These are phyloP conservation scores for Fomitopsis schrenkii DNA, from an alignment of 1,284 basidiomycete species.

Conservation along the genomic window DNA sequence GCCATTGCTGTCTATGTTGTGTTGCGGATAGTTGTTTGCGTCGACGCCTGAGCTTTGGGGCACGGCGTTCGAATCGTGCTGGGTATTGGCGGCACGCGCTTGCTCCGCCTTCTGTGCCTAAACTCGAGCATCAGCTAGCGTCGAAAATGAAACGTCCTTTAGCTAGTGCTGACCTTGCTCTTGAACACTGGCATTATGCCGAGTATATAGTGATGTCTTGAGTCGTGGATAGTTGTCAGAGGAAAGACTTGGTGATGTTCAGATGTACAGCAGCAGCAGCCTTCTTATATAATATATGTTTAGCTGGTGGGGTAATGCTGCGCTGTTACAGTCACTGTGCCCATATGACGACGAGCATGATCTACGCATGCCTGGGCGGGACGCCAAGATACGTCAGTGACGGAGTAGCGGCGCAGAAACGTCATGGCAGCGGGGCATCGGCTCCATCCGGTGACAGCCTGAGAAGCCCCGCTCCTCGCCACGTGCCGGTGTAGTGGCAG, in stretches of 20 bases:
- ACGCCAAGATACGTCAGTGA: background rate
- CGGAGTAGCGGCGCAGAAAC: background rate
- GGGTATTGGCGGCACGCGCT: background rate
- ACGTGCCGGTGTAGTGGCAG: background rate
- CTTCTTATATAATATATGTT: background rate
- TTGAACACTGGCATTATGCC: slow-evolving; percentile 1
- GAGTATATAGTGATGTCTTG: background rate
- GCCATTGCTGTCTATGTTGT: too few species aligned
- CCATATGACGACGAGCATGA: too few species aligned
- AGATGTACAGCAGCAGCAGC: too few species aligned
- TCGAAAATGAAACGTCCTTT: too few species aligned
- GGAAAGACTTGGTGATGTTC: too few species aligned
- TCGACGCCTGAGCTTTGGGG: background rate
- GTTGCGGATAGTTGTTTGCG: background rate
- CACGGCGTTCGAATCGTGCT: background rate
- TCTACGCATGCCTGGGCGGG: background rate
- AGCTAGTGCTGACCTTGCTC: slow-evolving; percentile 1
- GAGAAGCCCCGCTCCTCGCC: background rate
- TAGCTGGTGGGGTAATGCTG: too few species aligned
- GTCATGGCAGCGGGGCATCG: background rate
- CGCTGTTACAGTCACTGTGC: too few species aligned
- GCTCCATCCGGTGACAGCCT: too few species aligned
- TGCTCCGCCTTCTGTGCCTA: background rate
- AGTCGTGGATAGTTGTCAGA: background rate
- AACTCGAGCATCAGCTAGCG: background rate